These are phyloP conservation scores for Lepiota brunneoincarnata DNA, from an alignment of 768 basidiomycete genomes.

Conservation along the genomic window DNA sequence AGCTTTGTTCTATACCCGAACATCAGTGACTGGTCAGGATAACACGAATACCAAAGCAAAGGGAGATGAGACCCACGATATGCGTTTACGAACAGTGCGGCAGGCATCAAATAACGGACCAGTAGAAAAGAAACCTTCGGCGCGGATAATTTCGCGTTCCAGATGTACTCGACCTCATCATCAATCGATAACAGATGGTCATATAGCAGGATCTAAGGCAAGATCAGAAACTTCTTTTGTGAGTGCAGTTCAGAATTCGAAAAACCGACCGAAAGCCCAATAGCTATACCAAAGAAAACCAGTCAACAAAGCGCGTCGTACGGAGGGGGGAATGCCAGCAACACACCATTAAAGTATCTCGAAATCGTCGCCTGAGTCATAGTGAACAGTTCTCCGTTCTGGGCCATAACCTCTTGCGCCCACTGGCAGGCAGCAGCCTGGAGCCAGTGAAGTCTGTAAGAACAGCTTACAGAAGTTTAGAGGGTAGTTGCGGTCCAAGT, in stretches of 20 bases:
- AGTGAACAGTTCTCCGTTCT: not conserved
- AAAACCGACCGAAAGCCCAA: slow-evolving; percentile 5
- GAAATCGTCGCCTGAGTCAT: not conserved
- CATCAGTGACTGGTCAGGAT: not conserved
- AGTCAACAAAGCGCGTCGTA: too few species aligned
- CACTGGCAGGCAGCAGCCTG: not conserved
- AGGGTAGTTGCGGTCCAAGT: not conserved
- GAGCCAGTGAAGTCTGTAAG: not conserved
- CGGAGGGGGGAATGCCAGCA: too few species aligned
- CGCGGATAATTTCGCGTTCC: not conserved
- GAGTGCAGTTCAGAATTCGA: too few species aligned
- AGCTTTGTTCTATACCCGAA: not conserved
- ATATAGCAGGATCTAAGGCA: not conserved
- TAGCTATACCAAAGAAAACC: not conserved
- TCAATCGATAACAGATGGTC: slow-evolving; percentile 4
- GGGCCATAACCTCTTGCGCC: not conserved
- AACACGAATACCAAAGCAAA: not conserved
- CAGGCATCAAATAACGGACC: slow-evolving; percentile 5
- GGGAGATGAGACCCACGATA: slow-evolving; percentile 1
- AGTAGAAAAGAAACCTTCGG: slow-evolving; percentile 4
- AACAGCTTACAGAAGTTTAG: not conserved
- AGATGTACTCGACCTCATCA: slow-evolving; percentile 7
- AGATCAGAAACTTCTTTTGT: not conserved
- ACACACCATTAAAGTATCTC: slow-evolving; percentile 5
- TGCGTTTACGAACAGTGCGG: slow-evolving; percentile 3